Evolutionary conservation across 257 asterid species (phyloP), one percentile per base, ranked within the genome.

Genomic region (Solanum appendiculatum): DNA sequence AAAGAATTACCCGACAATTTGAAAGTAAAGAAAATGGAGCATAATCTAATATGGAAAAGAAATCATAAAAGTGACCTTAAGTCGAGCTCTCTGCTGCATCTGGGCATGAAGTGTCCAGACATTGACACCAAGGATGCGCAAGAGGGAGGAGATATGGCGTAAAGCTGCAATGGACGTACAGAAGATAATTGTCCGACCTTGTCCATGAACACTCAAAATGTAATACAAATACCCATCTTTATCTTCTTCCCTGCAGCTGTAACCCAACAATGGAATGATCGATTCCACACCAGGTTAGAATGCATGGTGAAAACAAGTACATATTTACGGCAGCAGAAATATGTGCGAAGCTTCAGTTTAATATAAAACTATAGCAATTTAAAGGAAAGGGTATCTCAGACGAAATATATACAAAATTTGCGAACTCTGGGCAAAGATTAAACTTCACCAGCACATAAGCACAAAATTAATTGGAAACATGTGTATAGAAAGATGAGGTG

Each of bases 61-160:
- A 44, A 78, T 27, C 84, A 80, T 80, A 58, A 80, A 80, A 80
- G 10, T 46, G 86, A 95, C 99, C 99, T 97, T 97, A 46, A 97
- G 88, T 34, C 99, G 98, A 87, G 99, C 99, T 86, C 99, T 91
- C 89, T 96, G 98, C 92, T 97, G 99, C 99, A 97, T 97, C 91
- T 97, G 98, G 63, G 99, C 94, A 86, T 97, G 99, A 84, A 95
- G 97, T 46, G 97, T 97, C 94, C 94, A 94, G 70, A 93, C 91
- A 83, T 93, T 91, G 81, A 97, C 51, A 88, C 87, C 89, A 66
- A 97, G 97, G 89, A 93, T 88, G 69, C 96, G 94, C 91, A 97
- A 86, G 87, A 94, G 86, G 82, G 99, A 93, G 85, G 98, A 95
- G 87, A 96, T 91, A 86, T 93, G 99, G 44, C 98, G 98, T 89